A percentile compares a stretch with the other conserved stretches of the same genome.
Evolutionary conservation across 2,329 filamentous ascomycete genomes (phyloP).

Genomic region (Cladosporium phlei): DNA sequence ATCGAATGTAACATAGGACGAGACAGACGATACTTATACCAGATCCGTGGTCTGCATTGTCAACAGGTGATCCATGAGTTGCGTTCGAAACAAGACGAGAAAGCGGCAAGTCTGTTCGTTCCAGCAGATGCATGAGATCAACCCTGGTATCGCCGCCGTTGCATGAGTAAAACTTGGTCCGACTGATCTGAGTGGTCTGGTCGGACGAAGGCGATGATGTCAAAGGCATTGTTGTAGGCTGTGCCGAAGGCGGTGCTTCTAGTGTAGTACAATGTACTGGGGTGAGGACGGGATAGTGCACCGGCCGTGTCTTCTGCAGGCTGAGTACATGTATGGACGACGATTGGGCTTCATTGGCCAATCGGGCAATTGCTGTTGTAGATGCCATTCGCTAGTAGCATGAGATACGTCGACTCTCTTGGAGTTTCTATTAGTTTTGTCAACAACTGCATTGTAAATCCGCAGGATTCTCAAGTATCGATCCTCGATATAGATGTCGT

Average conservation of each 20-base stretch:
- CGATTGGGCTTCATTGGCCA: no score
- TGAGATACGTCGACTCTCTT: no score
- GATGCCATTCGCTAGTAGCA: no score
- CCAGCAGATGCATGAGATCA: neutral
- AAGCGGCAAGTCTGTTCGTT: neutral
- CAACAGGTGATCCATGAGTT: neutral
- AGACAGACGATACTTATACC: neutral
- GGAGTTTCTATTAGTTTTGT: no score
- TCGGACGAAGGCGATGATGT: constrained; percentile 7
- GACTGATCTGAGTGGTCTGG: constrained; percentile 1
- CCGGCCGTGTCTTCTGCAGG: neutral
- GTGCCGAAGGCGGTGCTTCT: neutral
- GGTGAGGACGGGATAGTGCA: neutral
- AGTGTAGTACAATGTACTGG: neutral
- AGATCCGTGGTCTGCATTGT: neutral
- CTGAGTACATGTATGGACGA: no score
- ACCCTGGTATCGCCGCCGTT: neutral
- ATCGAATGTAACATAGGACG: neutral
- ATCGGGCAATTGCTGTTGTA: no score
- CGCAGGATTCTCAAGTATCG: no score
- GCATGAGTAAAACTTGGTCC: neutral
- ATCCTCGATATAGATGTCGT: no score
- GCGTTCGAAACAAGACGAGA: neutral
- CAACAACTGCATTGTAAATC: no score
- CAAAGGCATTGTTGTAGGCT: neutral